These are phyloP conservation scores for Penicillium sp. DNA, from an alignment of 2,329 filamentous ascomycete genomes.

Conservation along the genomic window DNA sequence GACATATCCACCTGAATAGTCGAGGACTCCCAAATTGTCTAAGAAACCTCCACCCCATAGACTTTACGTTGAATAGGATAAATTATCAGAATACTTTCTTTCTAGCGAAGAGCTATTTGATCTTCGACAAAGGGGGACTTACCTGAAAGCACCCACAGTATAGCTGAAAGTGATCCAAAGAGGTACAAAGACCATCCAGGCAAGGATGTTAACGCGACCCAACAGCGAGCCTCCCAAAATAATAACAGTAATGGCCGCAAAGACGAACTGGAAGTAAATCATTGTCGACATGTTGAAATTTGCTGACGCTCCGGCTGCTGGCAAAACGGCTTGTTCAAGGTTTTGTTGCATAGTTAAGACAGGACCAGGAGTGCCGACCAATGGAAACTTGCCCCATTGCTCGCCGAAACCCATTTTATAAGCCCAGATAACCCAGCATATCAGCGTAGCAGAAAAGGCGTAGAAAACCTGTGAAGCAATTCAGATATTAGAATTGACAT, in stretches of 20 bases:
- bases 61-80: not conserved
- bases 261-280: slow-evolving; percentile 54
- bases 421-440: slow-evolving; percentile 49
- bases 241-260: slow-evolving; percentile 50
- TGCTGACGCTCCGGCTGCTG: slow-evolving; percentile 38
- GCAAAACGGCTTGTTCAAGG: slow-evolving; percentile 41
- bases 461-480: slow-evolving; percentile 36
- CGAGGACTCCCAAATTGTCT: slow-evolving; percentile 45
- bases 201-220: slow-evolving; percentile 49
- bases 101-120: too few relatives aligned
- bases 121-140: not conserved
- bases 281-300: slow-evolving; percentile 47
- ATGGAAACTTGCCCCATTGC: slow-evolving; percentile 43
- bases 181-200: slow-evolving; percentile 52
- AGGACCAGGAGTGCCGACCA: slow-evolving; percentile 47
- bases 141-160: slow-evolving; percentile 37
- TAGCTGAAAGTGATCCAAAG: slow-evolving; percentile 50
- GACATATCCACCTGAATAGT: slow-evolving; percentile 52
- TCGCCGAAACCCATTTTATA: slow-evolving; percentile 49
- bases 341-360: slow-evolving; percentile 44
- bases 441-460: slow-evolving; percentile 46
- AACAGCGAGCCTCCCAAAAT: slow-evolving; percentile 47
- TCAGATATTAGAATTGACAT: not conserved
- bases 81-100: not conserved
- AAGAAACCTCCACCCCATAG: slow-evolving; percentile 48